Conservation (phyloP, 306 rosid species). For the Sphenostylis stenocarpa region DNA sequence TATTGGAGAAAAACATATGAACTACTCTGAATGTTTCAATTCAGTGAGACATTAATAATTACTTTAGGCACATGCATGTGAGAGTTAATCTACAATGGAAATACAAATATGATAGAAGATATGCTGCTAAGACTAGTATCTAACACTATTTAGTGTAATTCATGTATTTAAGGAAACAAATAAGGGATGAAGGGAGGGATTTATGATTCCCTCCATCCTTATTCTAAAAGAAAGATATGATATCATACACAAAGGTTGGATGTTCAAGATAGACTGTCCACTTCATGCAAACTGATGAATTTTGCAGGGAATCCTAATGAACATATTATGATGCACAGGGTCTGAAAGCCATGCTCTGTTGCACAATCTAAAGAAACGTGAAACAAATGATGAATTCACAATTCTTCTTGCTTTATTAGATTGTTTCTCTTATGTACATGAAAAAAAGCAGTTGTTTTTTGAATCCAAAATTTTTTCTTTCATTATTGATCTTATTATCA, state of each 20-base stretch:
- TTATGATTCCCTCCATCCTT: slow-evolving; percentile 19
- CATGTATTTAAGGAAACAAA: not conserved
- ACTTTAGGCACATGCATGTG: slow-evolving; percentile 15
- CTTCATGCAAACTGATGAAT: not conserved
- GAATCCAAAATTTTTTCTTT: slow-evolving; percentile 4
- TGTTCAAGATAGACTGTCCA: slow-evolving; percentile 1
- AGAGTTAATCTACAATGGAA: not conserved
- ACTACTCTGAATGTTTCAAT: slow-evolving; percentile 15
- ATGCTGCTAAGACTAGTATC: not conserved
- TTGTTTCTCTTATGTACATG: not conserved
- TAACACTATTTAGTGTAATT: not conserved
- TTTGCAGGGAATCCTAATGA: not conserved
- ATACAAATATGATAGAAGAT: not conserved
- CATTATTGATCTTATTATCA: not conserved
- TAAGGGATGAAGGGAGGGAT: not conserved
- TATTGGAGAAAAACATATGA: not conserved
- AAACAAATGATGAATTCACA: slow-evolving; percentile 7
- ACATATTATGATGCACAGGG: not conserved
- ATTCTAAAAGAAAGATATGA: slow-evolving; percentile 14
- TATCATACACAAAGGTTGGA: not conserved
- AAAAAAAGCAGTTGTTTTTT: not conserved
- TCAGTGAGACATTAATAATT: not conserved
- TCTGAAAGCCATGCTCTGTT: not conserved
- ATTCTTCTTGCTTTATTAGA: slow-evolving; percentile 9
- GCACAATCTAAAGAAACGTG: not conserved